Base-by-base conservation (phyloP, 2,329 filamentous ascomycete species). In the Seiridium cupressi region DNA sequence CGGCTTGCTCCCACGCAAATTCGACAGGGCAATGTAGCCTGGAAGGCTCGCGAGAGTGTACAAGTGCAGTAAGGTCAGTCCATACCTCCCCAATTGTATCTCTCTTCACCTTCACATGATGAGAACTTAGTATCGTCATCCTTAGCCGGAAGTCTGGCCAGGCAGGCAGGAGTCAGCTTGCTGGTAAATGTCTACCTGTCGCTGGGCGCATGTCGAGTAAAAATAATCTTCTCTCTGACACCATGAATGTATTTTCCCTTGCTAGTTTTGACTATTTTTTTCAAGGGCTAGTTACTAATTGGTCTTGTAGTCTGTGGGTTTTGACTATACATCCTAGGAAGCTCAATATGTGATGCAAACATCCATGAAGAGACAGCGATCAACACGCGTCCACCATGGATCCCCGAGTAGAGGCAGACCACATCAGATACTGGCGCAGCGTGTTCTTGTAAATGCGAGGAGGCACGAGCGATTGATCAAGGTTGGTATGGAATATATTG, bases 121-220 rank as follows among this genome's bases (percentile, higher is more conserved):
- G 92, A 95, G 87, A 93, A 81, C 75, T 76, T 84, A 79, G 83
- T 93, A 93, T 93, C 90, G 91, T 96, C 92, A 96, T 96, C 92
- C 92, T 96, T 96, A 96, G 91, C 82, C 92, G 84, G 88, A 96
- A 77, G 76, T 79, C 77, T 72, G 73, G 73, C 70, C 68, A 68
- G 59, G 64, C 67, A 61, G 59, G 60, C 65, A 57, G 64, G 67
- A 70, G 64, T 66, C 67, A 66, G 69, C 69, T 65, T 69, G 67
- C 69, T 69, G 62, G 65, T 57, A 61, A 62, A 69, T 65, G 61
- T 60, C 64, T 69, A 60, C 63, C 63, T 68, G 56, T 48, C 59
- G 59, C 63, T 64, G 65, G 69, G 66, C 64, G 63, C 63, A 71
- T 77, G 77, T 78, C 74, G 77, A 79, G 68, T 68, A 55, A n/a